Base-by-base conservation (phyloP, 2,329 filamentous ascomycete genomes). In the Xylariaceae sp. region DNA sequence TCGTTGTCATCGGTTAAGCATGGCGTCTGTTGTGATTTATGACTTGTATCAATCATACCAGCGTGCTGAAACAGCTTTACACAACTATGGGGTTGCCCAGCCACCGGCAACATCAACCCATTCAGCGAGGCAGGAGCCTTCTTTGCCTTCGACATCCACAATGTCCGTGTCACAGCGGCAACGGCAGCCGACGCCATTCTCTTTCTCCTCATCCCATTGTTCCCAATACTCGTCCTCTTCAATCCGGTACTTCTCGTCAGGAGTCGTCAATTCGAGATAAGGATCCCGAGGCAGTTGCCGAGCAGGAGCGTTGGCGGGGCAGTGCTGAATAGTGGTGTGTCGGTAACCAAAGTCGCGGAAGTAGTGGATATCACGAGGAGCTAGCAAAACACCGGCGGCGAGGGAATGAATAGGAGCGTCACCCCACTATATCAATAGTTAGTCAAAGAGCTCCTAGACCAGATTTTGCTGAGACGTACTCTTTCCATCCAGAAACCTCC, bases 401-500 rank as follows among this genome's bases (percentile, higher is more conserved):
- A 99, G 89, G 33, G 95, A 99, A 78, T 99, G 95, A 67, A 99
- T 97, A 12, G 95, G 95, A 56, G 95, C 95, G 77, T 99, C 95
- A 77, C 95, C 95, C 95, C 95, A 99, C 91, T 97, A 69, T 31
- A 56, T 49, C n/a, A 29, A 36, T 41, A 64, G 66, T 80, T 68
- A 81, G 76, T 67, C 50, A 58, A 39, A 23, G 29, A 45, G 21
- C 50, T 21, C 12, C 9, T 2, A 23, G 6, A 33, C 11, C 11
- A 7, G 9, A 16, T 6, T 28, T 34, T 17, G 6, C 17, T 5
- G 24, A 74, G 76, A 66, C 62, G 11, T 85, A 96, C 93, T 75
- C 95, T 83, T 79, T 99, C 95, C 87, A 96, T 97, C 95, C 95
- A 99, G 78, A 99, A 99, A 44, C 95, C 95, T 64, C 95, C 95